Conservation (phyloP, 148 eudicot species). For the Nepenthes gracilis region DNA sequence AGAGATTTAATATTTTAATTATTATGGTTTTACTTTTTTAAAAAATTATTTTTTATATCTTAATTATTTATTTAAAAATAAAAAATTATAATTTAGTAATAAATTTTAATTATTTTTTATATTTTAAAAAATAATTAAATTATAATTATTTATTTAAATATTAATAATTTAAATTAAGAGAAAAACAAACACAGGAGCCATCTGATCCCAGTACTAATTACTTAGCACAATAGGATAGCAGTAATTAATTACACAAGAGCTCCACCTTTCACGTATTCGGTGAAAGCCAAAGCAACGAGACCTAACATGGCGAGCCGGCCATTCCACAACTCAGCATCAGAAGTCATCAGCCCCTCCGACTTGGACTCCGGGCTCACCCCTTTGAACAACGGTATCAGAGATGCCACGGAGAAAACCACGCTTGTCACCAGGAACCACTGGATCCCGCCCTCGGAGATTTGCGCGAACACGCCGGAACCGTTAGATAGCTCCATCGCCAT, state of each 20-base stretch:
- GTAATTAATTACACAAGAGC: constrained; percentile 37
- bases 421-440: constrained; percentile 65
- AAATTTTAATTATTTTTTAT: too few species aligned
- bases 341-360: constrained; percentile 33
- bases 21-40: too few species aligned
- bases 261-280: constrained; percentile 55
- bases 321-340: constrained; percentile 77
- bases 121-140: too few species aligned
- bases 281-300: constrained; percentile 67
- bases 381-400: constrained; percentile 44
- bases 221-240: too few species aligned
- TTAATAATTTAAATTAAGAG: too few species aligned
- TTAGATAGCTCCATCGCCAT: constrained; percentile 47
- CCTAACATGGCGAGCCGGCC: constrained; percentile 88
- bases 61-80: too few species aligned
- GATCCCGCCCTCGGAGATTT: constrained; percentile 56
- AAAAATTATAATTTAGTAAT: too few species aligned
- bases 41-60: too few species aligned
- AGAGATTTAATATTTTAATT: too few species aligned
- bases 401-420: constrained; percentile 42
- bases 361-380: constrained; percentile 41
- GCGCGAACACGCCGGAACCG: constrained; percentile 55
- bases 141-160: too few species aligned
- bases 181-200: too few species aligned
- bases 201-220: too few species aligned